Percentiles rank a stretch among this genome's conserved stretches.
Conservation (phyloP, 495 filamentous ascomycete genomes). For the Talaromyces trachyspermus region DNA sequence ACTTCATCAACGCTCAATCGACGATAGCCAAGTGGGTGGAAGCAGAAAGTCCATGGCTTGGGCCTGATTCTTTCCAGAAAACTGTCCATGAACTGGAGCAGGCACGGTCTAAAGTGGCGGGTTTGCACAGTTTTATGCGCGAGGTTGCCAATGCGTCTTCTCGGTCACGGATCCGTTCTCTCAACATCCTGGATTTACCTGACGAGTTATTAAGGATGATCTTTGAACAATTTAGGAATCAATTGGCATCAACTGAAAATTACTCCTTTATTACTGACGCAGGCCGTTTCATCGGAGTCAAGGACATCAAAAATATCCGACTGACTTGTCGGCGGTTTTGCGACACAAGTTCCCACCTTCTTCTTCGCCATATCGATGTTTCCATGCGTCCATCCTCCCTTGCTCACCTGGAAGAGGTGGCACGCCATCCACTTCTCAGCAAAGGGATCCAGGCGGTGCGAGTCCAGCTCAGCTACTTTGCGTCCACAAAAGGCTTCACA, state of each 20-base stretch:
- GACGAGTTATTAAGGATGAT: background rate
- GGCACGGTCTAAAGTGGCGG: background rate
- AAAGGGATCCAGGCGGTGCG: background rate
- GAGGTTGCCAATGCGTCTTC: background rate
- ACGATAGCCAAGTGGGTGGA: background rate
- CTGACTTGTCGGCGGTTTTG: background rate
- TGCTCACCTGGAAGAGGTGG: background rate
- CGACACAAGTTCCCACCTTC: slow-evolving; percentile 1
- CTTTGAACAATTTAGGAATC: background rate
- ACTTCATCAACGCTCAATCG: background rate
- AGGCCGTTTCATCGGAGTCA: background rate
- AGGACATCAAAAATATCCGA: background rate
- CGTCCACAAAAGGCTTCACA: background rate
- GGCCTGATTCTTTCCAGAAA: background rate
- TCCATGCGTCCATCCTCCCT: background rate
- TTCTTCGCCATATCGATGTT: slow-evolving; percentile 1
- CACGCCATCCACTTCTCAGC: background rate
- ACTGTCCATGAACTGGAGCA: background rate
- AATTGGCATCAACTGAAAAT: background rate
- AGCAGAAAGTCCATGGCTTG: background rate
- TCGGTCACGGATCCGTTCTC: background rate
- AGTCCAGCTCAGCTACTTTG: background rate
- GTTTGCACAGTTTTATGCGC: background rate
- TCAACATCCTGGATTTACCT: background rate
- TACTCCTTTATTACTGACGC: background rate